A percentile compares a stretch with the other conserved stretches of the same genome.
Evolutionary conservation across 1,284 basidiomycete genomes (phyloP).

Genomic region (Trichosporon asahii): DNA sequence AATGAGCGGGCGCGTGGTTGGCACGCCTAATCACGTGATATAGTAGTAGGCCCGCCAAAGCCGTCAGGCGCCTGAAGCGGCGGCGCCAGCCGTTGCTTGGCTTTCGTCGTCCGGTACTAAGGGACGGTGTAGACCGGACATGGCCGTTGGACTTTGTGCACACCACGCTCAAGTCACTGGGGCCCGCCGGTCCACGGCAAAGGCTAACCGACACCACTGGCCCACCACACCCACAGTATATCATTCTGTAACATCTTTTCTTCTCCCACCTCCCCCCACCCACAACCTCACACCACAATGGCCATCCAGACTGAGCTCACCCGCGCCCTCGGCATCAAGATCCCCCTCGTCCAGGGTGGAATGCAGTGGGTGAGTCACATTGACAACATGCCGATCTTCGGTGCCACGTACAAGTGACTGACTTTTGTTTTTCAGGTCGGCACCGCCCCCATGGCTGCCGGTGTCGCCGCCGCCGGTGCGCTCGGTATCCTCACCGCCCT

Average conservation of each 20-base stretch:
- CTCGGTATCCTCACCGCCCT: constrained; percentile 82
- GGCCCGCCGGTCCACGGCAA: not conserved
- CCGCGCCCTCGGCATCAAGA: constrained; percentile 46
- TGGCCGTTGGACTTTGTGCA: not conserved
- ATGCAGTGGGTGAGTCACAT: constrained; percentile 19
- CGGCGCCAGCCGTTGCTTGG: not conserved
- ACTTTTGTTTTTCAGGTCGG: constrained; percentile 41
- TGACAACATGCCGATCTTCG: not conserved
- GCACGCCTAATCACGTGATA: not conserved
- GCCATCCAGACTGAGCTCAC: constrained; percentile 55
- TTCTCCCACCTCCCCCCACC: not conserved
- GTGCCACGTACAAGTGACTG: not conserved
- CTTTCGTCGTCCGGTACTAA: not conserved
- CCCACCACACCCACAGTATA: not conserved
- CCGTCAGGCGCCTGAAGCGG: not conserved
- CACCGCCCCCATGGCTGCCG: constrained; percentile 54
- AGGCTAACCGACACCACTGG: not conserved
- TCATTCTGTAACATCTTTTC: not conserved
- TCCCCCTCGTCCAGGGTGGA: constrained; percentile 62
- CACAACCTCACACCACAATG: constrained; percentile 23
- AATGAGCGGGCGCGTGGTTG: not conserved
- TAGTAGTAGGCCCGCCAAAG: not conserved
- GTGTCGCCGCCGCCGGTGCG: constrained; percentile 81
- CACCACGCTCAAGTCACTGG: not conserved
- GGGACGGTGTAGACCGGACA: not conserved